Percentiles rank a stretch among this genome's conserved stretches.
Evolutionary conservation across 108 stramenopile genomes (phyloP).

Genomic region (Skeletonema costatum): DNA sequence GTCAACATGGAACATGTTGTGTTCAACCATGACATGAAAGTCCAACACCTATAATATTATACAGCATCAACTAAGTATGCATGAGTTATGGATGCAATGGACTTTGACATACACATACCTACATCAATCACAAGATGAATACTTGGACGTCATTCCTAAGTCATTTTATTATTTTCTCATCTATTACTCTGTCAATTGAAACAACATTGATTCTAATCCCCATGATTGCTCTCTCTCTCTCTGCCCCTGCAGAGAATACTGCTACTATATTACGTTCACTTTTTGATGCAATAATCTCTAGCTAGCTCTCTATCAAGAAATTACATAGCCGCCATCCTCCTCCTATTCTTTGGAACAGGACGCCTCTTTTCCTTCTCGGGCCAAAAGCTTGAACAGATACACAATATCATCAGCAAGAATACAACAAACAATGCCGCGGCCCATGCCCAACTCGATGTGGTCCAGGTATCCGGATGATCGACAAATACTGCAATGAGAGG

Average conservation of each 20-base stretch:
- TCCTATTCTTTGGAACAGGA: neutral
- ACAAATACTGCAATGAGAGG: conserved; percentile 85
- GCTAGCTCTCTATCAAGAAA: neutral
- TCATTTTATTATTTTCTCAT: neutral
- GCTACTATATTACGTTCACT: too few relatives aligned
- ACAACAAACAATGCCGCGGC: conserved; percentile 77
- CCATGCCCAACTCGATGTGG: conserved; percentile 82
- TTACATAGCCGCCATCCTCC: neutral
- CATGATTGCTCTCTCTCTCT: too few relatives aligned
- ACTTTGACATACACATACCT: too few relatives aligned
- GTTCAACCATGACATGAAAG: too few relatives aligned
- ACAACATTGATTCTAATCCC: too few relatives aligned
- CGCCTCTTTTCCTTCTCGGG: conserved; percentile 46
- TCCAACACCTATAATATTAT: too few relatives aligned
- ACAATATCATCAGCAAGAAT: conserved; percentile 78
- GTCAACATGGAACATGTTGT: too few relatives aligned
- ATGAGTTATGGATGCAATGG: too few relatives aligned
- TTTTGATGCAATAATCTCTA: too few relatives aligned
- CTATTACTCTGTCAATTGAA: neutral
- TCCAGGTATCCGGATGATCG: conserved; percentile 87
- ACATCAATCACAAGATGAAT: too few relatives aligned
- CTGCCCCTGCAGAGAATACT: too few relatives aligned
- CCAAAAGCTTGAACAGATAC: conserved; percentile 87
- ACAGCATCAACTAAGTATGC: too few relatives aligned
- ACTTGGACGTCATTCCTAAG: neutral